Percentiles rank a stretch among this genome's conserved stretches.
Conservation (phyloP, 2,329 filamentous ascomycete species). For the Xylariaceae sp. region DNA sequence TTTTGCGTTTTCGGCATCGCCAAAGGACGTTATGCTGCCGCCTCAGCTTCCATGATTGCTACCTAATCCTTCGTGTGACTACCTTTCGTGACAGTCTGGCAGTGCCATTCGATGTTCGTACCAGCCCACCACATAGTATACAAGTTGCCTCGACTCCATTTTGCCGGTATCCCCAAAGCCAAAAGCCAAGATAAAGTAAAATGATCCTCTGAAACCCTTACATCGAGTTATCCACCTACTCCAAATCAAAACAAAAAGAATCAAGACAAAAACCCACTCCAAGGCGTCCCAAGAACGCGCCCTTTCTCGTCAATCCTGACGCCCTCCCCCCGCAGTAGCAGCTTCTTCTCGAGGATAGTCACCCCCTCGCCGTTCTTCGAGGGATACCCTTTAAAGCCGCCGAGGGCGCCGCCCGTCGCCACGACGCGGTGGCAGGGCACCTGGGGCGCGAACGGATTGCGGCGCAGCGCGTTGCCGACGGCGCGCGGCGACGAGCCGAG, state of each 20-base stretch:
- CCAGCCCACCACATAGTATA: neutral
- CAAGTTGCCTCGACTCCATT: neutral
- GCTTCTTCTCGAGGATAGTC: slow-evolving; percentile 61
- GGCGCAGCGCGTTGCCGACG: slow-evolving; percentile 49
- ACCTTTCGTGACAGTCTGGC: no score
- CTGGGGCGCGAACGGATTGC: slow-evolving; percentile 77
- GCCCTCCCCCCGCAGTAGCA: slow-evolving; percentile 58
- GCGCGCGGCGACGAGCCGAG: slow-evolving; percentile 40
- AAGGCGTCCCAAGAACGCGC: slow-evolving; percentile 56
- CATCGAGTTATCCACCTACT: neutral
- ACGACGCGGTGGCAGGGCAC: slow-evolving; percentile 75
- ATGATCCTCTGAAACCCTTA: no score
- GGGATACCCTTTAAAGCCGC: slow-evolving; percentile 67
- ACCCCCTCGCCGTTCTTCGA: slow-evolving; percentile 57
- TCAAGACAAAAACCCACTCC: slow-evolving; percentile 37
- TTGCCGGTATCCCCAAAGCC: neutral
- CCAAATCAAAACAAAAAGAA: neutral
- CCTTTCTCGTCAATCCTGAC: slow-evolving; percentile 59
- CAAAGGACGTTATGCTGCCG: neutral
- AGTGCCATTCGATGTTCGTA: neutral
- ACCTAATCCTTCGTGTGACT: neutral
- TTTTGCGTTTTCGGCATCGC: neutral
- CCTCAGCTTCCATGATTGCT: neutral
- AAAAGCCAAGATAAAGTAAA: neutral
- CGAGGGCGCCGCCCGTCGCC: slow-evolving; percentile 65